These are phyloP conservation scores for Gigaspora rosea DNA, from an alignment of 192 early-diverging fungal genomes.

Conservation along the genomic window DNA sequence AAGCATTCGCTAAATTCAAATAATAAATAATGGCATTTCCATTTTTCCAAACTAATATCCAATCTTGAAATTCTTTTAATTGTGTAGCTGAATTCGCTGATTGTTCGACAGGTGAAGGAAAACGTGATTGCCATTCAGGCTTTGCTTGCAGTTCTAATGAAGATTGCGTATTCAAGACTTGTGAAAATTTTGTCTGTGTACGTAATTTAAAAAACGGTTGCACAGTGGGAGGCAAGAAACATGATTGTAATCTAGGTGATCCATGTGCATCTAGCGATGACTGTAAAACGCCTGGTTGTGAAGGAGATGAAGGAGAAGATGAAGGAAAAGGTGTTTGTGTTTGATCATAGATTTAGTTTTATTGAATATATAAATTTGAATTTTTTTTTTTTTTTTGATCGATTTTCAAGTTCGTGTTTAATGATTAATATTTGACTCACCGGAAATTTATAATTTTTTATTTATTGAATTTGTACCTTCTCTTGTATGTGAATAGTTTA, in stretches of 20 bases:
- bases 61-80: too few relatives aligned
- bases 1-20: too few relatives aligned
- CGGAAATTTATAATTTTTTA: too few relatives aligned
- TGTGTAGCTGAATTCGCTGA: background rate
- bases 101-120: constrained; percentile 28
- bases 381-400: too few relatives aligned
- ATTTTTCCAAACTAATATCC: too few relatives aligned
- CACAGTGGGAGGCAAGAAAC: background rate
- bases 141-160: constrained; percentile 6
- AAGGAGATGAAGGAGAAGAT: background rate
- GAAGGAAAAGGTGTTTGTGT: constrained; percentile 1
- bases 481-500: too few relatives aligned
- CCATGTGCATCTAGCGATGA: constrained; percentile 16
- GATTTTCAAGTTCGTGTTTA: too few relatives aligned
- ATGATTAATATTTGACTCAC: too few relatives aligned
- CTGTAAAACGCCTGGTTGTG: constrained; percentile 17
- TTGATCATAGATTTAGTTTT: background rate
- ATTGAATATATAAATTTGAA: too few relatives aligned
- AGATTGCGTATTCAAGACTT: constrained; percentile 20
- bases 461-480: too few relatives aligned
- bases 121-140: constrained; percentile 28
- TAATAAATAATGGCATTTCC: too few relatives aligned
- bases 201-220: background rate
- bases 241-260: constrained; percentile 14
- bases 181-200: constrained; percentile 23